Evolutionary conservation across 192 early-diverging fungal species (phyloP).

Genomic region (Radiomyces spectabilis): DNA sequence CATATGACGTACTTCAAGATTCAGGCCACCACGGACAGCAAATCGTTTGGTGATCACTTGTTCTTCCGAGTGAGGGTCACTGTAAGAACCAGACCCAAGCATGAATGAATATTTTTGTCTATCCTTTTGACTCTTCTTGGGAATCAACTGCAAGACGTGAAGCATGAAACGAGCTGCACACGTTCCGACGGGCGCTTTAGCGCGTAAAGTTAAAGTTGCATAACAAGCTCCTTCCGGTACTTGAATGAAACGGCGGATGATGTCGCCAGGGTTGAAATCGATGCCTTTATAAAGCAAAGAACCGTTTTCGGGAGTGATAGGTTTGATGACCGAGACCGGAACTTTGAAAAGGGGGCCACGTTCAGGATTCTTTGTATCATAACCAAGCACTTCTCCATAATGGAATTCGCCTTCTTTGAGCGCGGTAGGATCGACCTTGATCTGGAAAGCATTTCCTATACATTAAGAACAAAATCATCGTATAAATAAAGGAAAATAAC

Average conservation of each 20-base stretch:
- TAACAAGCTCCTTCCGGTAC: slow-evolving; percentile 83
- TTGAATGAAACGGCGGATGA: slow-evolving; percentile 72
- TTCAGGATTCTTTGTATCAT: slow-evolving; percentile 63
- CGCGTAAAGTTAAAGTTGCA: slow-evolving; percentile 40
- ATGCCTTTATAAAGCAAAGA: slow-evolving; percentile 48
- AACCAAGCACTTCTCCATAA: slow-evolving; percentile 66
- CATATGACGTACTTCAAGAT: slow-evolving; percentile 71
- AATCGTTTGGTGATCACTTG: slow-evolving; percentile 45
- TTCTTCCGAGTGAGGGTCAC: slow-evolving; percentile 47
- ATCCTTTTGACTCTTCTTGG: slow-evolving; percentile 55
- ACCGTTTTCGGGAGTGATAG: slow-evolving; percentile 25
- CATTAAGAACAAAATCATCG: background rate
- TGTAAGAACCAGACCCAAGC: slow-evolving; percentile 55
- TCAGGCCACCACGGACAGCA: slow-evolving; percentile 59
- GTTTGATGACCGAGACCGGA: slow-evolving; percentile 87
- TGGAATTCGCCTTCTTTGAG: slow-evolving; percentile 74
- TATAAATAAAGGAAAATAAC: background rate
- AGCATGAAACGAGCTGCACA: slow-evolving; percentile 61
- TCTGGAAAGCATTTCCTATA: slow-evolving; percentile 49
- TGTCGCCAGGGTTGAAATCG: slow-evolving; percentile 65
- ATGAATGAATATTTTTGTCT: slow-evolving; percentile 48
- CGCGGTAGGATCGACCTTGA: slow-evolving; percentile 74
- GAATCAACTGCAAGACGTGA: slow-evolving; percentile 68
- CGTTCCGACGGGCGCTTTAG: slow-evolving; percentile 27
- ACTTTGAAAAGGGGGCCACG: slow-evolving; percentile 80